A percentile compares a stretch with the other conserved stretches of the same genome.
These are phyloP conservation scores for Rhodotorula sp. DNA, from an alignment of 1,284 basidiomycete species.

Conservation along the genomic window DNA sequence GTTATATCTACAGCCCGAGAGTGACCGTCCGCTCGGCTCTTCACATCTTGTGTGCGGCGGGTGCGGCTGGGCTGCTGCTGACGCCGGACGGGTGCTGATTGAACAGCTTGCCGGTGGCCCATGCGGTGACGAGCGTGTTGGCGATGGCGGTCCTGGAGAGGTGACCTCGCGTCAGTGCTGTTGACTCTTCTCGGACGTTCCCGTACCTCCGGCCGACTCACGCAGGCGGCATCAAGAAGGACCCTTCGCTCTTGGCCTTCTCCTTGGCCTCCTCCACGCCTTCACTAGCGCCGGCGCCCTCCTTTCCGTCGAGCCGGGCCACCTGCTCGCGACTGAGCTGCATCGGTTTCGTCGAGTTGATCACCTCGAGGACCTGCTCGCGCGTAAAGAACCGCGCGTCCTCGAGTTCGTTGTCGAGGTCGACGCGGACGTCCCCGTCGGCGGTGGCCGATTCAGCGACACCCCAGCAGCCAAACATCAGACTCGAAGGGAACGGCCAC, in stretches of 20 bases:
- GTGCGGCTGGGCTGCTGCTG: background rate
- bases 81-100: constrained; percentile 1
- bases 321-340: constrained; percentile 61
- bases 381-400: constrained; percentile 87
- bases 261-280: constrained; percentile 33
- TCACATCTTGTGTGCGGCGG: constrained; percentile 6
- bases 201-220: background rate
- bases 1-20: no score
- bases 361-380: constrained; percentile 64
- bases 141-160: constrained; percentile 61
- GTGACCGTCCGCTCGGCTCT: no score
- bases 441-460: constrained; percentile 30
- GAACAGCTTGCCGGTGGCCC: constrained; percentile 53
- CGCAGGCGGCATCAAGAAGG: constrained; percentile 64
- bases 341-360: constrained; percentile 61
- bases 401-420: constrained; percentile 94
- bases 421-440: constrained; percentile 67
- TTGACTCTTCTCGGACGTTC: background rate
- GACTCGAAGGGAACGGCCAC: constrained; percentile 45
- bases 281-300: constrained; percentile 35
- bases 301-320: constrained; percentile 57
- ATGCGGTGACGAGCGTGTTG: constrained; percentile 65
- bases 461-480: constrained; percentile 42
- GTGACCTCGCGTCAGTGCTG: background rate
- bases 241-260: constrained; percentile 50